These are phyloP conservation scores for Eutrema japonicum DNA, from an alignment of 345 rosid species.

Conservation along the genomic window DNA sequence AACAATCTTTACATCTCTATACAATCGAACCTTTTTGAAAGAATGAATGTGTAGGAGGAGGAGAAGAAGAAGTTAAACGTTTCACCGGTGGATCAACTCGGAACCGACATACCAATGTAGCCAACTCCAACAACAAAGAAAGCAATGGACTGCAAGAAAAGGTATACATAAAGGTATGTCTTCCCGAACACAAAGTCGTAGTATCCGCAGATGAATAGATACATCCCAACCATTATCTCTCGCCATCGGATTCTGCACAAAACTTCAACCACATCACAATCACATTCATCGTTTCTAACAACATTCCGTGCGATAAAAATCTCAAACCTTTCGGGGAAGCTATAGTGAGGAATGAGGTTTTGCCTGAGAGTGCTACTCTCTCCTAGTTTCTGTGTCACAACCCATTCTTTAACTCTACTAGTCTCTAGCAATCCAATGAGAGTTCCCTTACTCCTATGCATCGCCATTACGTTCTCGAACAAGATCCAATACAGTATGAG, in stretches of 20 bases:
- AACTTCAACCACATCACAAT: conserved; percentile 25
- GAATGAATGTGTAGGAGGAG: conserved; percentile 29
- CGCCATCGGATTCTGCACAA: conserved; percentile 56
- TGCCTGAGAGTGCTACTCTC: conserved; percentile 56
- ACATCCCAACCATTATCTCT: conserved; percentile 77
- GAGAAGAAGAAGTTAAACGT: conserved; percentile 19
- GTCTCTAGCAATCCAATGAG: conserved; percentile 83
- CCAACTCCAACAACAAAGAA: conserved; percentile 83
- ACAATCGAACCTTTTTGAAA: conserved; percentile 29
- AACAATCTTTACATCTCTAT: conserved; percentile 38
- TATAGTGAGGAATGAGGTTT: conserved; percentile 51
- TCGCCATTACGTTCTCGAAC: conserved; percentile 91
- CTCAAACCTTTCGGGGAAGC: conserved; percentile 67
- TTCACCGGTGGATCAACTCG: conserved; percentile 29
- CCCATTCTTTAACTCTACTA: conserved; percentile 92
- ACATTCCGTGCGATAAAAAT: not conserved
- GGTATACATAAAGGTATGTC: conserved; percentile 70
- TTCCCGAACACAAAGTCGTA: conserved; percentile 66
- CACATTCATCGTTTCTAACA: not conserved
- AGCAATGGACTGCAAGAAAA: conserved; percentile 68
- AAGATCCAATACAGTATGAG: conserved; percentile 67
- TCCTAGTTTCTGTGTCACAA: conserved; percentile 90
- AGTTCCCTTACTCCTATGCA: conserved; percentile 87
- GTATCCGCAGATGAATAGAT: conserved; percentile 76
- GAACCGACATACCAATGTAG: conserved; percentile 67